Evolutionary conservation across 1,284 basidiomycete genomes (phyloP).

Genomic region (Neonothopanus nambi): DNA sequence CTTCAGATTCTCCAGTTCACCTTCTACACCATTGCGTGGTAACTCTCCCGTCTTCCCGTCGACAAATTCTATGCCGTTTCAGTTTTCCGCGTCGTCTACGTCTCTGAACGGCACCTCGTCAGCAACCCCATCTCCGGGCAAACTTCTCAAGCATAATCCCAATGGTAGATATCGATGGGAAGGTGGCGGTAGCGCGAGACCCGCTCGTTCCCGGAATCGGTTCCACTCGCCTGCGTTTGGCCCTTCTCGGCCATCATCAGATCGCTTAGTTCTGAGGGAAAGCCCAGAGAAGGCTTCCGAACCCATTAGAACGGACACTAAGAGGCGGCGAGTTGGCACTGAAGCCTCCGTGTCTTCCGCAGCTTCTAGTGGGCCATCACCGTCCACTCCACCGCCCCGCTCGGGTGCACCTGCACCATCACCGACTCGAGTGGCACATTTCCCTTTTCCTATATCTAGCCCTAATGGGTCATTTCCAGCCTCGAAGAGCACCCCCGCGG

Average conservation of each 20-base stretch:
- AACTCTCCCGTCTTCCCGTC: conserved; percentile 35
- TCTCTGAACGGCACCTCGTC: conserved; percentile 23
- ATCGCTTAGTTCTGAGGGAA: conserved; percentile 36
- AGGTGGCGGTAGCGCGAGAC: conserved; percentile 66
- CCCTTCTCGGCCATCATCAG: conserved; percentile 40
- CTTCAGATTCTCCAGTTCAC: conserved; percentile 57
- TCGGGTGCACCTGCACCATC: conserved; percentile 27
- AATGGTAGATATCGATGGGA: conserved; percentile 70
- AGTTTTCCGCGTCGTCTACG: conserved; percentile 23
- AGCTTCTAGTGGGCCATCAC: conserved; percentile 28
- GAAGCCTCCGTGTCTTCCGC: conserved; percentile 36
- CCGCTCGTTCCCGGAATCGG: conserved; percentile 51
- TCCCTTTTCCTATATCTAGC: conserved; percentile 23
- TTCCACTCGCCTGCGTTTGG: conserved; percentile 70
- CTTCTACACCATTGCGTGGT: conserved; percentile 43
- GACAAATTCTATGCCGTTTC: conserved; percentile 21
- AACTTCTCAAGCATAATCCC: conserved; percentile 64
- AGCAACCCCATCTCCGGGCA: conserved; percentile 34
- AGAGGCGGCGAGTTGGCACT: conserved; percentile 59
- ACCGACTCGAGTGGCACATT: conserved; percentile 20
- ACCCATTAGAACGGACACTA: conserved; percentile 48
- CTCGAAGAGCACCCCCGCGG: conserved; percentile 25
- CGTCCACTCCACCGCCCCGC: conserved; percentile 20
- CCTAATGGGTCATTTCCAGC: conserved; percentile 13
- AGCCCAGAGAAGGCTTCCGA: conserved; percentile 39